These are phyloP conservation scores for Moesziomyces aphidis DNA, from an alignment of 1,284 basidiomycete genomes.

Conservation along the genomic window DNA sequence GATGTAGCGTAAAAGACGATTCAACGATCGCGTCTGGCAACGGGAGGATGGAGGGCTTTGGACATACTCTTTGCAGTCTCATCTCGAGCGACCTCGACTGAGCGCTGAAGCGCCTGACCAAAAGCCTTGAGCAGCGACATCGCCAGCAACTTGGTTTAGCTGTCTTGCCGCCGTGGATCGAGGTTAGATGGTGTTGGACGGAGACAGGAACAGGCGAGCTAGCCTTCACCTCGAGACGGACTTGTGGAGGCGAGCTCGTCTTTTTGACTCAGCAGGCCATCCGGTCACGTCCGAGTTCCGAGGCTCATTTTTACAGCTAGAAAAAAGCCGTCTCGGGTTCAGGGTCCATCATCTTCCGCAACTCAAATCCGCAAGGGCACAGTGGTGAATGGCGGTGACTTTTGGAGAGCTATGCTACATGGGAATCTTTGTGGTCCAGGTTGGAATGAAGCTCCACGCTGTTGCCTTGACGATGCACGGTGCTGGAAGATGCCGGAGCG, in stretches of 20 bases:
- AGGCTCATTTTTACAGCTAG: background rate
- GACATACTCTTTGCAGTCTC: slow-evolving; percentile 56
- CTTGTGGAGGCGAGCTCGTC: slow-evolving; percentile 20
- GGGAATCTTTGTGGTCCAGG: slow-evolving; percentile 25
- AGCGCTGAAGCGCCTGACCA: slow-evolving; percentile 57
- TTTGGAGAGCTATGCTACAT: slow-evolving; percentile 6
- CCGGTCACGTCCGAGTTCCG: slow-evolving; percentile 3
- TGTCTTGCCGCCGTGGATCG: too few relatives aligned
- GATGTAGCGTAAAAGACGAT: background rate
- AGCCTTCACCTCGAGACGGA: background rate
- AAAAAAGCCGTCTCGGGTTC: background rate
- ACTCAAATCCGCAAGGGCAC: too few relatives aligned
- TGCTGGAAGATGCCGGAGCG: slow-evolving; percentile 16
- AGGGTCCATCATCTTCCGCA: slow-evolving; percentile 12
- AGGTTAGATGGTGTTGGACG: background rate
- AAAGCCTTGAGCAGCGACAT: slow-evolving; percentile 56
- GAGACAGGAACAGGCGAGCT: too few relatives aligned
- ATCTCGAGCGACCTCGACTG: slow-evolving; percentile 52
- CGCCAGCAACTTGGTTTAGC: background rate
- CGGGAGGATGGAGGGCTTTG: background rate
- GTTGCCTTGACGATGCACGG: slow-evolving; percentile 17
- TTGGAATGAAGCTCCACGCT: slow-evolving; percentile 33
- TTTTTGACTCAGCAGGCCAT: slow-evolving; percentile 19
- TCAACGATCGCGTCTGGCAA: background rate
- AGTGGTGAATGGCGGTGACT: background rate